These are phyloP conservation scores for Buxus sempervirens DNA, from an alignment of 164 flowering plant species.

Conservation along the genomic window DNA sequence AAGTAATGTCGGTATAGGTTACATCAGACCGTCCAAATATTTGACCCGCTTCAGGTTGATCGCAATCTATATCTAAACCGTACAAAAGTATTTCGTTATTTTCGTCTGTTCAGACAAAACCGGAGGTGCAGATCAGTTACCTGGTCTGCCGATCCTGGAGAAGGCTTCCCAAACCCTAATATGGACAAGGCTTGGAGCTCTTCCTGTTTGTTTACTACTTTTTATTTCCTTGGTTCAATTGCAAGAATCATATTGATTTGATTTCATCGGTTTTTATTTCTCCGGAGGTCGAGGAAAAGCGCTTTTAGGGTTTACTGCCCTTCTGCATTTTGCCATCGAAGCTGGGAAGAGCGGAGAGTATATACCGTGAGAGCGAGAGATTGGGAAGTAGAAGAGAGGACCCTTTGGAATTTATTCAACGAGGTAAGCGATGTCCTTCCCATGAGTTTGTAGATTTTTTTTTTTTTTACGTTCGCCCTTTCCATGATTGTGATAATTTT, in stretches of 20 bases:
- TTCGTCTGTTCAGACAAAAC: neutral
- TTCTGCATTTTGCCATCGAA: neutral
- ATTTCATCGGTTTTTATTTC: neutral
- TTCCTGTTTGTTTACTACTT: neutral
- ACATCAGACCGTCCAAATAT: no score
- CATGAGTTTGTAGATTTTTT: neutral
- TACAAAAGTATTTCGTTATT: no score
- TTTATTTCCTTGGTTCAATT: neutral
- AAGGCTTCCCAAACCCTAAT: neutral
- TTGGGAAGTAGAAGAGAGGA: neutral
- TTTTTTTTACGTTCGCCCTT: neutral
- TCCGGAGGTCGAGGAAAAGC: neutral
- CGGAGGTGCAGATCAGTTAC: neutral
- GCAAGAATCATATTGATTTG: neutral
- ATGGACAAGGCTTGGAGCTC: neutral
- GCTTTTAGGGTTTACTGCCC: neutral
- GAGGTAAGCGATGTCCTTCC: constrained; percentile 3
- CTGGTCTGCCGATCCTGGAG: neutral
- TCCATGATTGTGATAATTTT: neutral
- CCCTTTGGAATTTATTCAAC: neutral
- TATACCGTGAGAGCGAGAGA: neutral
- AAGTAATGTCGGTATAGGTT: no score
- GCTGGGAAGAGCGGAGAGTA: neutral
- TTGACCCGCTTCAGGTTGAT: no score
- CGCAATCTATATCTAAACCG: no score